Conservation (phyloP, 177 flowering plant genomes). For the Tripterygium wilfordii region DNA sequence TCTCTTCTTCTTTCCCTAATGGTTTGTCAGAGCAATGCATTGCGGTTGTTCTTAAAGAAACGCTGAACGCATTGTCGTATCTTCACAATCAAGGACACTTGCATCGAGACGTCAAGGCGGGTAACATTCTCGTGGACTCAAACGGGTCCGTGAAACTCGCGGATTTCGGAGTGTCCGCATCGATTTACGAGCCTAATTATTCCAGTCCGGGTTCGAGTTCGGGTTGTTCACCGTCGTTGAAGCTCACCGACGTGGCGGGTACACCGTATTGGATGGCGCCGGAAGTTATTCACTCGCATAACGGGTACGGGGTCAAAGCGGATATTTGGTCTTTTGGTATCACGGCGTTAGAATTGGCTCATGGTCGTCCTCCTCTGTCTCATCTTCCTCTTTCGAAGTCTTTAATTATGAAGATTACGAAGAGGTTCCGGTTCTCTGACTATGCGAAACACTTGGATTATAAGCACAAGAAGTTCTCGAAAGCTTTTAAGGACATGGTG, state of each 20-base stretch:
- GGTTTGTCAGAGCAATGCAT: constrained; percentile 64
- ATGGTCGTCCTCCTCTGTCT: constrained; percentile 84
- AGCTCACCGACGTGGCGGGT: constrained; percentile 60
- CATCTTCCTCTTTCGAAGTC: constrained; percentile 74
- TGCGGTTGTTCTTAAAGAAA: constrained; percentile 57
- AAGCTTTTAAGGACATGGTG: constrained; percentile 72
- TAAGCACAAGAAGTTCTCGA: constrained; percentile 55
- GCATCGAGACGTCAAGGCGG: constrained; percentile 81
- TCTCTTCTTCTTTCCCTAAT: constrained; percentile 52
- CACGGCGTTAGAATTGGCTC: constrained; percentile 82
- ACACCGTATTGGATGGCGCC: constrained; percentile 97
- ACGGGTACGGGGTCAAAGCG: constrained; percentile 75
- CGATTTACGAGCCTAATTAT: constrained; percentile 46
- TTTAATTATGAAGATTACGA: constrained; percentile 60
- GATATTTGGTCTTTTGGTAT: constrained; percentile 96
- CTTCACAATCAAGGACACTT: constrained; percentile 78
- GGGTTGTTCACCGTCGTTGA: constrained; percentile 16
- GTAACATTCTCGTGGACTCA: constrained; percentile 66
- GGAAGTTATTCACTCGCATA: constrained; percentile 74
- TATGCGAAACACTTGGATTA: constrained; percentile 20
- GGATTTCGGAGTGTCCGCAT: constrained; percentile 79
- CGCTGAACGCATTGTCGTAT: constrained; percentile 56
- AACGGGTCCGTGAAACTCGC: constrained; percentile 63
- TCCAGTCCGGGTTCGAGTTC: constrained; percentile 9
- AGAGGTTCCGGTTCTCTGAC: constrained; percentile 54